Percentiles rank a stretch among this genome's conserved stretches.
phyloP scores from a whole-genome alignment of 2,329 filamentous ascomycete genomes.

The Colletotrichum sp. region DNA sequence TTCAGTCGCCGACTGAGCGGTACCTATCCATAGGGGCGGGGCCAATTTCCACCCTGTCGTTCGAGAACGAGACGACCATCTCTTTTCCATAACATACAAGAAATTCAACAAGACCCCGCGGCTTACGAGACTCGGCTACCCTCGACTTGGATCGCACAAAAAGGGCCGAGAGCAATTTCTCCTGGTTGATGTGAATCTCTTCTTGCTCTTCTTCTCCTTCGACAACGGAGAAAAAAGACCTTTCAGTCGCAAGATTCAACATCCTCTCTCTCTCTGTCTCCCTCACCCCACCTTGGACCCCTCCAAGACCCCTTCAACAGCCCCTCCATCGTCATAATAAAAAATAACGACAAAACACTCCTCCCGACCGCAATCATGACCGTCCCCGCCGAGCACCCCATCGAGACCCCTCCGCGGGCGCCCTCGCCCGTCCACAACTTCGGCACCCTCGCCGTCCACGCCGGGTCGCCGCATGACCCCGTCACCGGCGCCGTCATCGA shows the following conservation, averaged over 20 bases:
- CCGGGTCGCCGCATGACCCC: conserved; percentile 89
- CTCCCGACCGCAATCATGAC: conserved; percentile 28
- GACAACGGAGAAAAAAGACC: neutral
- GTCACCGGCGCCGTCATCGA: conserved; percentile 95
- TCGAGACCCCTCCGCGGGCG: conserved; percentile 28
- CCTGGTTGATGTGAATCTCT: neutral
- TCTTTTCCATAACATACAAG: conserved; percentile 16
- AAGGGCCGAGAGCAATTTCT: neutral
- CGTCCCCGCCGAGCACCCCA: conserved; percentile 34
- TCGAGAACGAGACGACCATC: neutral
- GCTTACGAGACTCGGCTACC: conserved; percentile 1
- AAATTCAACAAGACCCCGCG: conserved; percentile 11
- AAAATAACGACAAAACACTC: conserved; percentile 1
- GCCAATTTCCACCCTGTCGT: conserved; percentile 13
- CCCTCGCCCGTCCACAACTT: conserved; percentile 79
- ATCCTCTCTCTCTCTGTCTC: neutral
- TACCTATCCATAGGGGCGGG: neutral
- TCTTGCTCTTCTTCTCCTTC: neutral
- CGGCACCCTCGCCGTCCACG: conserved; percentile 93
- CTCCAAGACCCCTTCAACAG: neutral
- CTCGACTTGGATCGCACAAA: conserved; percentile 5
- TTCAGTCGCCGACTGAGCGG: neutral
- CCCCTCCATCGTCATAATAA: neutral
- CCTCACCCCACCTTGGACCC: neutral
- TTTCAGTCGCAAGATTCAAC: neutral